These are phyloP conservation scores for Blepharisma japonicum DNA, from an alignment of 73 alveolate genomes.

Conservation along the genomic window DNA sequence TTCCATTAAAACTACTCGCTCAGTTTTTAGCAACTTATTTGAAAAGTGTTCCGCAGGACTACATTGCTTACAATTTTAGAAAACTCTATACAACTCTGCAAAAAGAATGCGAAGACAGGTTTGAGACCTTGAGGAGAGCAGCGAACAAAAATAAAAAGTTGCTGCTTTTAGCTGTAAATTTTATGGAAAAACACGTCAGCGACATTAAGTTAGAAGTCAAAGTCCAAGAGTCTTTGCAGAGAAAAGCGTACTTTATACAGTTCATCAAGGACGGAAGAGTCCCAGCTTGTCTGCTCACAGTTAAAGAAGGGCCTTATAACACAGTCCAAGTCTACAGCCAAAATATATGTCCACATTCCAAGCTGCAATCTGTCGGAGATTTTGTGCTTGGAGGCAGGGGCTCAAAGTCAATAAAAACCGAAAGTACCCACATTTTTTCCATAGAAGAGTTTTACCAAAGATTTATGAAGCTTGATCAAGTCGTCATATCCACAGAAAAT, in stretches of 20 bases:
- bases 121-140: not conserved
- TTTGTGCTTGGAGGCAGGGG: constrained; percentile 14
- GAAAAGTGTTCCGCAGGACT: not conserved
- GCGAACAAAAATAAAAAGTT: constrained; percentile 11
- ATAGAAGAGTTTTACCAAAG: constrained; percentile 19
- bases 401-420: not conserved
- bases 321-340: constrained; percentile 15
- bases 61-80: not conserved
- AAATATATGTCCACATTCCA: constrained; percentile 13
- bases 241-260: constrained; percentile 2
- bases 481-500: not conserved
- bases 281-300: constrained; percentile 25
- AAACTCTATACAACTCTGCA: not conserved
- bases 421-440: not conserved
- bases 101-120: constrained; percentile 14
- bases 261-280: constrained; percentile 14
- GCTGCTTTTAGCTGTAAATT: constrained; percentile 12
- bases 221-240: constrained; percentile 5
- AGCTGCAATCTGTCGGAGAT: constrained; percentile 8
- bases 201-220: constrained; percentile 1
- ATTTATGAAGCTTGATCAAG: constrained; percentile 26
- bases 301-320: not conserved
- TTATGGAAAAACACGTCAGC: constrained; percentile 19
- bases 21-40: constrained; percentile 24
- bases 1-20: constrained; percentile 16